Base-by-base conservation (phyloP, 2,329 filamentous ascomycete genomes). In the Arthrinium phaeospermum region DNA sequence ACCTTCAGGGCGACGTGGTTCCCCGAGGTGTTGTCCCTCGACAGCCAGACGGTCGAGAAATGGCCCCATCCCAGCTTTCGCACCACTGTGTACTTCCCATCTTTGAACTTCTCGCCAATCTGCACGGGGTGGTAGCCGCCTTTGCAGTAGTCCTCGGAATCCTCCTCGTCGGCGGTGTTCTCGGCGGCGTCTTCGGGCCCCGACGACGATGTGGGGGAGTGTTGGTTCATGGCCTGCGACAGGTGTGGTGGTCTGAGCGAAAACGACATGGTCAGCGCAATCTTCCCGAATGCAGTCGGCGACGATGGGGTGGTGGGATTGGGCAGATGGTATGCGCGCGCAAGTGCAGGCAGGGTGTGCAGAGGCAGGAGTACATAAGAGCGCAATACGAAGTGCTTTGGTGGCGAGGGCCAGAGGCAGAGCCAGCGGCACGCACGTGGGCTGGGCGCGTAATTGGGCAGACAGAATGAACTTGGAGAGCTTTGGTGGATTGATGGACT, bases 111-210 rank as follows among this genome's bases (percentile, higher is more conserved):
- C 85, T 99, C 96, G 78, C 96, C 96, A 73, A 98, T 93, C 78
- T 91, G 89, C 69, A 99, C 96, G 3, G 96, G 96, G 81, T 99
- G 96, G 83, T 98, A 99, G 74, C 96, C 96, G 79, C 96, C 96
- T 85, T 98, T 98, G 90, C 96, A 98, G 86, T 99, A 99, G 84
- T 99, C 96, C 84, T 98, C 96, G 68, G 94, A 98, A 84, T 99
- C 96, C 85, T 99, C 96, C 85, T 99, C 96, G 82, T 98, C 96
- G 80, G 95, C 96, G 51, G 96, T 97, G 81, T 96, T 95, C 79
- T 98, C 95, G 83, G 93, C 91, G 77, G 90, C 89, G 82, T 98
- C 95, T 84, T 96, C 95, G 77, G 91, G 91, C 67, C 93, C 93
- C 73, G 92, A 94, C 71, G 91, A 90, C 70, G 93, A 93, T 70